phyloP scores from a whole-genome alignment of 306 rosid species.

The Quillaja saponaria region DNA sequence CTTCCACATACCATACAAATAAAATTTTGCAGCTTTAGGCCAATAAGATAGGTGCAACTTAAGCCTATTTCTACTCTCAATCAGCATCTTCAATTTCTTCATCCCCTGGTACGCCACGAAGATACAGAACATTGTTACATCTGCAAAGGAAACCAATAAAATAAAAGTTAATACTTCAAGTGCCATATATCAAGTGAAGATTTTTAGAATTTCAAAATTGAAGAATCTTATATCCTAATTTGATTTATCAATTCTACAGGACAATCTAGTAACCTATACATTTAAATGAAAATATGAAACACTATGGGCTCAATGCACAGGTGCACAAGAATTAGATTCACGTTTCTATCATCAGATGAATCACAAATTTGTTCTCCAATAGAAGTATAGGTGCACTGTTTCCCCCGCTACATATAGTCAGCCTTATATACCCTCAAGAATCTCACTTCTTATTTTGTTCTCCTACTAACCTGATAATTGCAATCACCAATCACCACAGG shows the following conservation, averaged over 20 bases:
- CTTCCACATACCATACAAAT: constrained; percentile 46
- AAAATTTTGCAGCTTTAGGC: constrained; percentile 24
- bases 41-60: too few relatives aligned
- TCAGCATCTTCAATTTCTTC: constrained; percentile 94
- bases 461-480: too few relatives aligned
- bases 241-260: not conserved
- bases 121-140: constrained; percentile 94
- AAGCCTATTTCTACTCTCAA: constrained; percentile 47
- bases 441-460: too few relatives aligned
- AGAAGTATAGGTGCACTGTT: too few relatives aligned
- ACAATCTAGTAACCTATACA: not conserved
- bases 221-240: not conserved
- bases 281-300: not conserved
- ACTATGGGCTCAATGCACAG: not conserved
- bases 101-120: constrained; percentile 94
- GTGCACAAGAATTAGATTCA: not conserved
- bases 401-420: too few relatives aligned
- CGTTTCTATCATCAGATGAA: not conserved
- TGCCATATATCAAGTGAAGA: too few relatives aligned
- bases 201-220: too few relatives aligned
- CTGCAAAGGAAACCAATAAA: constrained; percentile 40
- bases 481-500: too few relatives aligned
- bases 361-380: not conserved
- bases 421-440: too few relatives aligned
- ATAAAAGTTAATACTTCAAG: not conserved